These are phyloP conservation scores for Didymella glomerata DNA, from an alignment of 2,329 filamentous ascomycete genomes.

Conservation along the genomic window DNA sequence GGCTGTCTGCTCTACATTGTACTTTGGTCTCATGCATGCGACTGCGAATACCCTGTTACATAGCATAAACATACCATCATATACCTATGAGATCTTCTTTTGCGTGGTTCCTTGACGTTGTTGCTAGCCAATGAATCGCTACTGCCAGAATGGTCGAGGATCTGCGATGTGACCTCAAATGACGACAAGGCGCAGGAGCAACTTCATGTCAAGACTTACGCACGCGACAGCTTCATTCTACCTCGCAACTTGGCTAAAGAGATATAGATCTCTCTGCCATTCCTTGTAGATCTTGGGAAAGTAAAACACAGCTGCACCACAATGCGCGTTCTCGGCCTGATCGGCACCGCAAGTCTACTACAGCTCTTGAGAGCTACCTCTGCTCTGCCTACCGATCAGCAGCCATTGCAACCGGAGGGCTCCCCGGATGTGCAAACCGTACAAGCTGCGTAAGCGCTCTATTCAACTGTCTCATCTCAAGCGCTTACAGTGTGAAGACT, in stretches of 20 bases:
- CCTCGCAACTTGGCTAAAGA: neutral
- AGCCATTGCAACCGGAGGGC: conserved; percentile 24
- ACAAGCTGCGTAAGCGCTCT: conserved; percentile 37
- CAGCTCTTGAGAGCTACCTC: conserved; percentile 26
- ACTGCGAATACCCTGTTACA: conserved; percentile 26
- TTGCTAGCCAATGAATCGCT: conserved; percentile 21
- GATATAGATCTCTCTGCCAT: neutral
- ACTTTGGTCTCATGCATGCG: conserved; percentile 11
- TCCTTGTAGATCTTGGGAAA: neutral
- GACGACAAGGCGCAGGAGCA: conserved; percentile 37
- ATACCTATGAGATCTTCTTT: neutral
- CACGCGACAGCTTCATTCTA: conserved; percentile 23
- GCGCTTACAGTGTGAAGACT: conserved; percentile 37
- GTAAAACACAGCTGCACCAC: neutral
- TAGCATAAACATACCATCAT: conserved; percentile 5
- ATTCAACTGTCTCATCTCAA: neutral
- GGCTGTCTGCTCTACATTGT: conserved; percentile 9
- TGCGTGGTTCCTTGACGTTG: conserved; percentile 5
- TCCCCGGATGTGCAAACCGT: conserved; percentile 35
- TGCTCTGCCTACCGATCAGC: conserved; percentile 43
- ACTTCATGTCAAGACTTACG: conserved; percentile 21
- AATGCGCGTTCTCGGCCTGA: conserved; percentile 29
- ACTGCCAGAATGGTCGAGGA: conserved; percentile 26
- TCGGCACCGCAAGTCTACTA: conserved; percentile 27
- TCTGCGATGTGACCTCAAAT: conserved; percentile 39